Conservation (phyloP, 2,329 filamentous ascomycete species). For the Capronia epimyces region DNA sequence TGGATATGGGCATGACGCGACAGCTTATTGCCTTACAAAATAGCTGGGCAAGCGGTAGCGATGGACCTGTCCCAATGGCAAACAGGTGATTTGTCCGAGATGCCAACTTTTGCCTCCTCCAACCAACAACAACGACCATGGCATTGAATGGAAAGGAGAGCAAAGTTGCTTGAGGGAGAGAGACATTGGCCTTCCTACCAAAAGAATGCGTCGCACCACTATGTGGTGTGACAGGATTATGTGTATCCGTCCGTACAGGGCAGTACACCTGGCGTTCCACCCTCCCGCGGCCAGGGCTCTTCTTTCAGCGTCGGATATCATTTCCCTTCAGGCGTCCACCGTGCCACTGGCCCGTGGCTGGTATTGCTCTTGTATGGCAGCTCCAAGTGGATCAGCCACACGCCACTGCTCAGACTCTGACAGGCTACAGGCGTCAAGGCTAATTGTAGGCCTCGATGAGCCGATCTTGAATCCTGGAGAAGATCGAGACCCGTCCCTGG, state of each 20-base stretch:
- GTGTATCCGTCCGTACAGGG: too few relatives aligned
- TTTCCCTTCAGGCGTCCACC: not conserved
- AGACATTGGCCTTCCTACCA: not conserved
- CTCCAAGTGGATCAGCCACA: not conserved
- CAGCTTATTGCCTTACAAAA: not conserved
- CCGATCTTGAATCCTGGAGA: not conserved
- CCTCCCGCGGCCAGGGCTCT: not conserved
- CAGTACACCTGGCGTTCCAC: conserved; percentile 1
- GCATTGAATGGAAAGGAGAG: not conserved
- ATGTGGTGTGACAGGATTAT: conserved; percentile 17
- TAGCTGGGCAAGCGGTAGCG: not conserved
- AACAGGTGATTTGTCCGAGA: not conserved
- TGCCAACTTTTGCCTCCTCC: not conserved
- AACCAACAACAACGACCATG: not conserved
- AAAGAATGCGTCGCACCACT: conserved; percentile 12
- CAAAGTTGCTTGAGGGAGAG: not conserved
- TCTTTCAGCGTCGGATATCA: not conserved
- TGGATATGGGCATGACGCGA: conserved; percentile 2
- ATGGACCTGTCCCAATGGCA: not conserved
- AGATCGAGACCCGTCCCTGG: conserved; percentile 1
- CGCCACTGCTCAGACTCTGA: not conserved
- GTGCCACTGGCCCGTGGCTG: not conserved
- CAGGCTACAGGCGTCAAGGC: not conserved
- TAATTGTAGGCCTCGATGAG: not conserved
- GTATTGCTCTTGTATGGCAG: not conserved